Percentiles rank a stretch among this genome's conserved stretches.
Conservation (phyloP, 345 rosid species). For the Bruguiera parviflora region DNA sequence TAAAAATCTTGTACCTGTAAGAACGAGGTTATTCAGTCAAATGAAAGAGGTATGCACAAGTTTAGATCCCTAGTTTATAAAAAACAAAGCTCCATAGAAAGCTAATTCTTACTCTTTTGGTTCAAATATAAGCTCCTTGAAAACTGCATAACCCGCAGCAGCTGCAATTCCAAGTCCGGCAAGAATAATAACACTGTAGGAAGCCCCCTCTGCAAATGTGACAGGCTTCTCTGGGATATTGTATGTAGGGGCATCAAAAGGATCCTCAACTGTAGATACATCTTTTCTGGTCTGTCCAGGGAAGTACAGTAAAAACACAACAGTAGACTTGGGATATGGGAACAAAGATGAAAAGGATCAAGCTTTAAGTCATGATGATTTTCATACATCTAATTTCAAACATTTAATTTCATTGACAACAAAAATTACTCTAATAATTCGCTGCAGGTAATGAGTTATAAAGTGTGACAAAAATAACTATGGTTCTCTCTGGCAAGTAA, state of each 20-base stretch:
- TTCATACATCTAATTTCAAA: background rate
- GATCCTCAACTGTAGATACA: slow-evolving; percentile 87
- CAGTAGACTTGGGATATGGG: no score
- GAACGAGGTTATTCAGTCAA: slow-evolving; percentile 11
- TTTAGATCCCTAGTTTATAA: slow-evolving; percentile 9
- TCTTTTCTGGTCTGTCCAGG: slow-evolving; percentile 69
- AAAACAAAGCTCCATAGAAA: slow-evolving; percentile 1
- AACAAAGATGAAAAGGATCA: background rate
- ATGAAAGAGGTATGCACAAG: slow-evolving; percentile 3
- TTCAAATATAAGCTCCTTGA: slow-evolving; percentile 86
- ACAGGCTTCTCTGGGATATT: slow-evolving; percentile 94
- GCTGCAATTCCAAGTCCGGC: slow-evolving; percentile 92
- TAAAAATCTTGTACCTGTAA: slow-evolving; percentile 77
- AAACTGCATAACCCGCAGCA: slow-evolving; percentile 85
- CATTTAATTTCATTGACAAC: background rate
- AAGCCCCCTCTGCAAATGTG: slow-evolving; percentile 89
- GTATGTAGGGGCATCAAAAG: slow-evolving; percentile 92
- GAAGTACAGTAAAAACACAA: background rate
- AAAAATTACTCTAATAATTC: background rate
- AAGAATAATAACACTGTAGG: slow-evolving; percentile 81
- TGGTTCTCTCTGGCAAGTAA: no score
- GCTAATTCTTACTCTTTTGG: slow-evolving; percentile 77
- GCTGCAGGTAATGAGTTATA: no score
- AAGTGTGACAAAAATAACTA: no score
- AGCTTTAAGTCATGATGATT: background rate